Evolutionary conservation across 2,329 filamentous ascomycete genomes (phyloP).

Genomic region (Nothophaeocryptopus gaeumannii): DNA sequence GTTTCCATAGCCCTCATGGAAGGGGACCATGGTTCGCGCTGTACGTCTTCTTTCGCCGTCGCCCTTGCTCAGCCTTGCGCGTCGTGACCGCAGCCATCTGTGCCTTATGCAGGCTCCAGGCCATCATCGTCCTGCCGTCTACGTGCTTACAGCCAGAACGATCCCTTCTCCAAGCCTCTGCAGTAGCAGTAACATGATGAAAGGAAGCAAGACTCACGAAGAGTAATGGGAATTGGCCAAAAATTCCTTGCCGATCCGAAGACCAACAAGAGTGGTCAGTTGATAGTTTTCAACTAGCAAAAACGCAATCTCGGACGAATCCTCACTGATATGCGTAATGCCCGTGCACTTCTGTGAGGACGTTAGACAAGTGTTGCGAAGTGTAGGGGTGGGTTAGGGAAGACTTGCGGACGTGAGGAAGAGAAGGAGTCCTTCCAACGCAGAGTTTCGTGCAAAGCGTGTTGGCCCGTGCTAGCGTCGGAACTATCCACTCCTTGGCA

Average conservation of each 20-base stretch:
- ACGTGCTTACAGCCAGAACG: not conserved
- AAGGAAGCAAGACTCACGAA: not conserved
- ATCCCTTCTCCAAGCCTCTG: not conserved
- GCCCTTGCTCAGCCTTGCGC: too few species aligned
- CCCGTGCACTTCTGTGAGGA: constrained; percentile 65
- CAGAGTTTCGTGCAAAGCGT: too few species aligned
- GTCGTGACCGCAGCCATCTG: too few species aligned
- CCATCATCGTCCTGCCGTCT: not conserved
- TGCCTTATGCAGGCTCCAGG: too few species aligned
- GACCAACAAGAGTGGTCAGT: constrained; percentile 71
- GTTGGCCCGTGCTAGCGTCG: too few species aligned
- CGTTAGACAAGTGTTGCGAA: not conserved
- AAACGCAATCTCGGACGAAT: constrained; percentile 83
- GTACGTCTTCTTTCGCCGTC: too few species aligned
- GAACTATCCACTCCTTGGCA: too few species aligned
- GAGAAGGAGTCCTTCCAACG: too few species aligned
- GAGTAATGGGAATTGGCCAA: constrained; percentile 48
- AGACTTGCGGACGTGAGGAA: not conserved
- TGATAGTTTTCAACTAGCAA: constrained; percentile 89
- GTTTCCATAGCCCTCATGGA: too few species aligned
- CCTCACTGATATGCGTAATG: constrained; percentile 82
- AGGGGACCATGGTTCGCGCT: too few species aligned
- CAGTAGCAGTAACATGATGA: constrained; percentile 1
- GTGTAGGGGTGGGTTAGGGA: not conserved
- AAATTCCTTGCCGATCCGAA: constrained; percentile 74